phyloP scores from a whole-genome alignment of 352 stramenopile genomes.

The Phytophthora idaei region DNA sequence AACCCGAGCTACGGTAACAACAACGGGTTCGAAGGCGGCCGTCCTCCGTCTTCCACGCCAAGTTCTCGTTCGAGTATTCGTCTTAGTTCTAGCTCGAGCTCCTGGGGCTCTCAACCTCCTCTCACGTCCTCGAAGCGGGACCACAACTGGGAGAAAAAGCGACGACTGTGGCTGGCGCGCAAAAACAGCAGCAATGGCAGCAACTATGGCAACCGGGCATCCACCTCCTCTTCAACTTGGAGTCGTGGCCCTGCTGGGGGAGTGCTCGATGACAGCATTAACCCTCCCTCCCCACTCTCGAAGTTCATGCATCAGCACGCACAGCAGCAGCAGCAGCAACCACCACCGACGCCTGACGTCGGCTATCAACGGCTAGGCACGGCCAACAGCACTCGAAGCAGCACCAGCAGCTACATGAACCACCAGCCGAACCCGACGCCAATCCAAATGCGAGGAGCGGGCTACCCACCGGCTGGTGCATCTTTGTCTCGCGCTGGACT shows the following conservation, averaged over 20 bases:
- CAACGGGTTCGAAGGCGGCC: constrained; percentile 15
- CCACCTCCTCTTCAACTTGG: constrained; percentile 24
- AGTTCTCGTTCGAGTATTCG: constrained; percentile 23
- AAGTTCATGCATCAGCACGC: constrained; percentile 77
- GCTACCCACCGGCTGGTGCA: constrained; percentile 8
- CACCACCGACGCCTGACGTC: constrained; percentile 10
- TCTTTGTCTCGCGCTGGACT: constrained; percentile 28
- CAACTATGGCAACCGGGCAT: constrained; percentile 10
- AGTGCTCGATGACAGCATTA: constrained; percentile 18
- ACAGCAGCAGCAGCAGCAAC: constrained; percentile 31
- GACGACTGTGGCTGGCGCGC: constrained; percentile 65
- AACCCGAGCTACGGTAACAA: constrained; percentile 17
- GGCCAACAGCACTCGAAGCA: constrained; percentile 25
- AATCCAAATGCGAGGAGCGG: neutral
- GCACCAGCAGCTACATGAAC: constrained; percentile 13
- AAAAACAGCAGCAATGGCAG: constrained; percentile 44
- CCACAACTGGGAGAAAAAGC: constrained; percentile 85
- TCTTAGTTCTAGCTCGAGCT: constrained; percentile 36
- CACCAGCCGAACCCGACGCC: constrained; percentile 11
- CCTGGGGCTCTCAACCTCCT: constrained; percentile 56
- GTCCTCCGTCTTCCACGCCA: constrained; percentile 24
- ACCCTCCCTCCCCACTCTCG: constrained; percentile 64
- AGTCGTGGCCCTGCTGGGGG: constrained; percentile 4
- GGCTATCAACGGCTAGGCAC: constrained; percentile 27
- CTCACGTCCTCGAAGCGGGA: constrained; percentile 80